Evolutionary conservation across 2,329 filamentous ascomycete genomes (phyloP), one percentile per base, ranked within the genome.

Genomic region (Nothomitra cinnamomea): DNA sequence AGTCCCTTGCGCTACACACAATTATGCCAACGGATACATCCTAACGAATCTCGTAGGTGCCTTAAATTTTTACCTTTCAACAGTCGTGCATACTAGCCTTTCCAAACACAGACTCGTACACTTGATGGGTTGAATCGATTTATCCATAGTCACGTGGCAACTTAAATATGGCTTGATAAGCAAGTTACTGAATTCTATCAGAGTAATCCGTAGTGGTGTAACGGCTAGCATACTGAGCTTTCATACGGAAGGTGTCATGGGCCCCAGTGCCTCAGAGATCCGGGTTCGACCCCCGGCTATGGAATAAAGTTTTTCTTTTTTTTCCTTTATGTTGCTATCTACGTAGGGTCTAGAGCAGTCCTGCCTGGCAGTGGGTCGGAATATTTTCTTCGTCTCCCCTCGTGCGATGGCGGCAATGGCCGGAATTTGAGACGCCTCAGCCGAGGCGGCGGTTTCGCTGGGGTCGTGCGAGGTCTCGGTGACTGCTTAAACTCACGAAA

Each of bases 141-240:
- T 15, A 38, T 7, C 15, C 7, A 38, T 7, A 7, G 7, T 7
- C 7, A 38, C 35, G 7, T 38, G 7, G 35, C 35, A 7, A 38
- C 15, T 7, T 7, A 7, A 7, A 38, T 38, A 38, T 7, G 35
- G 15, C 13, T 24, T 15, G 15, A 47, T 12, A 47, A 25, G 6
- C 3, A 6, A 47, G 24, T 47, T 47, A 47, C 21, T 24, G 43
- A 47, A 13, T 5, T 2, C 13, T 25, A 3, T 47, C 8, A 15
- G 4, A 6, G 2, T 7, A 7, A 25, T 47, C 43, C 21, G 43
- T 47, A 47, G 43, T 45, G 43, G 21, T 47, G 43, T 25, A 47
- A 45, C 41, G 41, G 41, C 41, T 45, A 45, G 15, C 41, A 45
- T 45, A 45, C 41, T 45, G 41, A 45, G 41, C 41, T 45, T 45